Conservation (phyloP, 345 rosid genomes). For the Salix arbutifolia region DNA sequence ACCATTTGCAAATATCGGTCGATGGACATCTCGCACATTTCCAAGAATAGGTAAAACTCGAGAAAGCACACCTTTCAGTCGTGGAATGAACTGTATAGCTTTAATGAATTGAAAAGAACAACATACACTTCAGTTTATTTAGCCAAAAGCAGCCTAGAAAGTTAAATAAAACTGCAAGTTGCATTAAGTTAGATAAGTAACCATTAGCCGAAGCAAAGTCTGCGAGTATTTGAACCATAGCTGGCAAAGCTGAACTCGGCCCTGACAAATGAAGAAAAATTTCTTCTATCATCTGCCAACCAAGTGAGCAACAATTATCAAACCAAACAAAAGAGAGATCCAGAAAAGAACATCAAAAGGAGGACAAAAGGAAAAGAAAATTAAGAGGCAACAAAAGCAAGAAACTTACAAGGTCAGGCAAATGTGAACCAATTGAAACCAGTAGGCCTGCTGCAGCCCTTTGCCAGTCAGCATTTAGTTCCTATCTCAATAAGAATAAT, state of each 20-base stretch:
- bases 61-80: conserved; percentile 81
- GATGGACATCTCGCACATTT: conserved; percentile 76
- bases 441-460: conserved; percentile 81
- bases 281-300: conserved; percentile 92
- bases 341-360: not conserved
- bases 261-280: conserved; percentile 75
- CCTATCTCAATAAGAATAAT: conserved; percentile 41
- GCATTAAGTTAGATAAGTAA: conserved; percentile 35
- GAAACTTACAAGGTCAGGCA: conserved; percentile 89
- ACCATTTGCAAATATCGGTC: conserved; percentile 96
- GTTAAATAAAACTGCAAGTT: conserved; percentile 12
- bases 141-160: conserved; percentile 9
- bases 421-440: conserved; percentile 82
- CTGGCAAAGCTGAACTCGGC: conserved; percentile 70
- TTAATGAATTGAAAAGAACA: conserved; percentile 36
- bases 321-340: conserved; percentile 9
- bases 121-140: conserved; percentile 28
- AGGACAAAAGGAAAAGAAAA: not conserved
- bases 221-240: conserved; percentile 94
- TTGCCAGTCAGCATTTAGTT: conserved; percentile 89
- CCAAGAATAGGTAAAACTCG: conserved; percentile 87
- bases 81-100: conserved; percentile 94
- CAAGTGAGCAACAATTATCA: conserved; percentile 14
- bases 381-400: not conserved
- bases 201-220: conserved; percentile 97